These are phyloP conservation scores for Solanum hybrid DNA, from an alignment of 305 asterid species.

Conservation along the genomic window DNA sequence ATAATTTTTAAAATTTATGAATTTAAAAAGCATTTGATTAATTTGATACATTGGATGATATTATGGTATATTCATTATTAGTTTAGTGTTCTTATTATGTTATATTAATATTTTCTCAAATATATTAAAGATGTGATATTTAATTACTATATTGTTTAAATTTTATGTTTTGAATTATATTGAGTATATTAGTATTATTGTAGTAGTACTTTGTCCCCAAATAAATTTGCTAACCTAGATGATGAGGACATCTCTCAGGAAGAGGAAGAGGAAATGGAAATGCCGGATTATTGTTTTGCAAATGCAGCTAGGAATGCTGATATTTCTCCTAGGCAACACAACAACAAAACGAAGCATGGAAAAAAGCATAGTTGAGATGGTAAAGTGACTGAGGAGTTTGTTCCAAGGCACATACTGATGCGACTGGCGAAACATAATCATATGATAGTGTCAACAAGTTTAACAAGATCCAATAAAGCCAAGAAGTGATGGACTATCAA, in stretches of 20 bases:
- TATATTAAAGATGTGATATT: neutral
- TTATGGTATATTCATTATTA: neutral
- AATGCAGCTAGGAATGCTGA: neutral
- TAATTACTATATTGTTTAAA: neutral
- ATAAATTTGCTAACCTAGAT: neutral
- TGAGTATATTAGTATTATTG: neutral
- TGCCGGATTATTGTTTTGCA: neutral
- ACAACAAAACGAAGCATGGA: neutral
- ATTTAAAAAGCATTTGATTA: neutral
- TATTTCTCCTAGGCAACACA: neutral
- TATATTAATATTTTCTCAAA: too few species aligned
- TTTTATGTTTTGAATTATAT: neutral
- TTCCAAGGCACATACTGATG: neutral
- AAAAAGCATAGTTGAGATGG: neutral
- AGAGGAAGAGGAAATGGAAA: neutral
- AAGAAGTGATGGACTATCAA: neutral
- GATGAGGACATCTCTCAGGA: neutral
- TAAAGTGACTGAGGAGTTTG: neutral
- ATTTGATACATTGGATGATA: neutral
- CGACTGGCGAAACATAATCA: neutral
- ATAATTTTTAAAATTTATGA: neutral
- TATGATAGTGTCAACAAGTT: neutral
- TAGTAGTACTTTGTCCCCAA: neutral
- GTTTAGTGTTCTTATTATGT: neutral
- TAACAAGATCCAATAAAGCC: neutral